Base-by-base conservation (phyloP, 495 filamentous ascomycete species). In the Penicillium arizonense region DNA sequence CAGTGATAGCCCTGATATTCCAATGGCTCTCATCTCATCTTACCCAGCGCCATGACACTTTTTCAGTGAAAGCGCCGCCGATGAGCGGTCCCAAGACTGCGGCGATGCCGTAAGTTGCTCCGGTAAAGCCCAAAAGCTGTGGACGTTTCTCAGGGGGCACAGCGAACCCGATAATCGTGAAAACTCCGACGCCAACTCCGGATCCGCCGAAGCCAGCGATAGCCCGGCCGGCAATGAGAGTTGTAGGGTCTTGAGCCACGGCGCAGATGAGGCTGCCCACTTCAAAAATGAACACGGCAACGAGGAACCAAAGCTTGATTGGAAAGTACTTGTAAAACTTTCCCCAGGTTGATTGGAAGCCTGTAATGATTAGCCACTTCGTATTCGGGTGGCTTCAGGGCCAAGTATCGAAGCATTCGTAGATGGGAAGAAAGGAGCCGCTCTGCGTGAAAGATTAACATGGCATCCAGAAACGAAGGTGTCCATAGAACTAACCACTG, bases 141-240 rank as follows among this genome's bases (percentile, higher is more conserved):
- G 80, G 77, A 14, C 79, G 69, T 42, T 73, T 75, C 28, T 69
- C 63, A 11, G 79, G 70, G 1, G 69, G 67, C 2, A 75, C 69
- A 0, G 67, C 48, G 47, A 77, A 67, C 21, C 68, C 73, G 34
- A 82, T 70, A 52, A 82, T 67, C 6, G 42, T 59, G 23, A 45
- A 47, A 2, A 21, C 46, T 0, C 65, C 65, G 3, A 30, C 39
- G 1, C 34, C 18, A 13, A 68, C 44, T 9, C 69, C 69, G 5
- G 62, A 58, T 9, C 42, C 58, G 13, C 88, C 89, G 14, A 89
- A 47, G 9, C 89, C 89, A 11, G 86, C 81, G 41, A 92, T 74
- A 13, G 88, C 87, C 16, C 88, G 80, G 2, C 89, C 89, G 44
- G 90, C 60, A 58, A 91, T 91, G 28, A 93, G 73, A 4, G 69